Evolutionary conservation across 768 basidiomycete species (phyloP), one percentile per base, ranked within the genome.

Genomic region (Harrya chromipes): DNA sequence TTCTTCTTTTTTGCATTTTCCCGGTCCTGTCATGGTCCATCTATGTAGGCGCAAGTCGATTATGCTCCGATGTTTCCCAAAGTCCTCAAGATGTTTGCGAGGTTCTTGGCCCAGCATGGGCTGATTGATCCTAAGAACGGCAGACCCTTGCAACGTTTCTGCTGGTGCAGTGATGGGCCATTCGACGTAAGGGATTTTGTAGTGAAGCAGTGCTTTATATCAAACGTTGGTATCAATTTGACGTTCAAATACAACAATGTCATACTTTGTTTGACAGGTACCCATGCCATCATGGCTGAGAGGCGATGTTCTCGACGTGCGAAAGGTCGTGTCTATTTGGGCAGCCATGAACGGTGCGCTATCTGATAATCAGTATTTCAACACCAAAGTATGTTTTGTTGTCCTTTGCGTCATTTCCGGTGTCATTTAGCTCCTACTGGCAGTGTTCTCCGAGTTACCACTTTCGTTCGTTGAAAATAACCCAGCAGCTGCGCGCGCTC

Each of bases 131-230:
- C 70, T 40, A 70, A 69, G 46, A 82, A 76, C 19, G 81, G 81
- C 43, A 73, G 75, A 53, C 77, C 74, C 6, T 71, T 84, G 40
- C 69, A 77, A 52, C 83, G 79, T 20, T 90, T 84, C 63, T 85
- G 84, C 65, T 90, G 87, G 87, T 90, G 86, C 66, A 85, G 79
- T 46, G 90, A 92, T 62, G 89, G 90, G 3, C 89, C 90, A 14
- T 91, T 80, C 58, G 90, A 91, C 65, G 67, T 93, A 42, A 77
- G 87, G 53, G 87, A 93, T 69, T 92, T 93, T 58, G 81, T 92
- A 48, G 82, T 89, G 42, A 94, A 93, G 66, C 90, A 93, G 66
- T 91, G 85, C 63, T 92, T 90, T 66, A 89, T 93, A 59, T 92
- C 90, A 41, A 80, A 83, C 66, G 86, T 85, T 47, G 55, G 74